These are phyloP conservation scores for Ilyonectria mors-panacis DNA, from an alignment of 2,329 filamentous ascomycete species.

Conservation along the genomic window DNA sequence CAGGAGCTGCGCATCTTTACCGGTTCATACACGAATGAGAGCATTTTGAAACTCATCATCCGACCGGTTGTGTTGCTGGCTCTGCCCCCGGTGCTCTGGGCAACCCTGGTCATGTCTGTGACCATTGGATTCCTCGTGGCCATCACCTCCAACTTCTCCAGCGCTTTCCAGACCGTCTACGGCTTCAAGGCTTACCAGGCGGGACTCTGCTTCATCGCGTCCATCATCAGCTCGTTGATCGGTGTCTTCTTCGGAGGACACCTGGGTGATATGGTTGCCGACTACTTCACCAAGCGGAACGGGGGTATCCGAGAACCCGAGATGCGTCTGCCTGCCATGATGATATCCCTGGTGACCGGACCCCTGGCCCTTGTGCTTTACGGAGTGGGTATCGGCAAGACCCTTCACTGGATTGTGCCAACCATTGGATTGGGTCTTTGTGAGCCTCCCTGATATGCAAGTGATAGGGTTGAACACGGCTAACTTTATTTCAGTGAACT, in stretches of 20 bases:
- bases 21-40: conserved; percentile 32
- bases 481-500: conserved; percentile 48
- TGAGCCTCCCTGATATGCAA: conserved; percentile 50
- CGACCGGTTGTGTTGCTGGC: conserved; percentile 63
- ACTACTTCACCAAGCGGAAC: conserved; percentile 52
- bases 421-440: conserved; percentile 50
- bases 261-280: conserved; percentile 53
- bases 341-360: conserved; percentile 36
- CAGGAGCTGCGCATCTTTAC: conserved; percentile 30
- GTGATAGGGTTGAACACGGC: neutral
- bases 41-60: conserved; percentile 56
- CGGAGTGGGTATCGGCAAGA: conserved; percentile 37
- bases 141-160: conserved; percentile 64
- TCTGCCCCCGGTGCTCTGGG: conserved; percentile 67
- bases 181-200: conserved; percentile 59
- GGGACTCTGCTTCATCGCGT: conserved; percentile 64
- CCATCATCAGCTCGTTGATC: conserved; percentile 59
- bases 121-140: conserved; percentile 68
- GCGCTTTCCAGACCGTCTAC: conserved; percentile 58
- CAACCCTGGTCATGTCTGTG: conserved; percentile 65
- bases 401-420: conserved; percentile 38
- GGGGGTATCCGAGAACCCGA: conserved; percentile 57
- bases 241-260: conserved; percentile 54
- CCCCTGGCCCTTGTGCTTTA: conserved; percentile 32
- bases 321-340: conserved; percentile 59